phyloP scores from a whole-genome alignment of 73 alveolate species.

The Paramecium biaurelia region DNA sequence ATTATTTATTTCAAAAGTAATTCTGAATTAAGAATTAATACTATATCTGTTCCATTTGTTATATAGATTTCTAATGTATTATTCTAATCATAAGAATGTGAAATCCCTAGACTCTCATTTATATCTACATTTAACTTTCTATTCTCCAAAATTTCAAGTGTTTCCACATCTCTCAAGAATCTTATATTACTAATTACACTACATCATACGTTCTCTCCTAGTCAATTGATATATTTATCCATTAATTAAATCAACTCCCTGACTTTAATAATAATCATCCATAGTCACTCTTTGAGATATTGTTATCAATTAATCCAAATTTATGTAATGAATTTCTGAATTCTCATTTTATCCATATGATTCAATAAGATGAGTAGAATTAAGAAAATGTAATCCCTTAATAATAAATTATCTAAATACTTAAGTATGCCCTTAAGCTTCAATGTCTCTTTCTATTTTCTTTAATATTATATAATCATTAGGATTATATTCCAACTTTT shows the following conservation, averaged over 20 bases:
- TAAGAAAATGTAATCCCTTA: neutral
- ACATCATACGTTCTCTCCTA: slow-evolving; percentile 20
- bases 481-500: neutral
- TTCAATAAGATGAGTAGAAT: neutral
- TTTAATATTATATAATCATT: neutral
- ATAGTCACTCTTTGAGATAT: neutral
- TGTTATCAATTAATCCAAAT: neutral
- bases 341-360: neutral
- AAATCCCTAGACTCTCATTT: neutral
- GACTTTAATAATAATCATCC: neutral
- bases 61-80: neutral
- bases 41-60: neutral
- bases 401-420: neutral
- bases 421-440: neutral
- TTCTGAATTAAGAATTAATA: neutral
- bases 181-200: neutral
- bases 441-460: neutral
- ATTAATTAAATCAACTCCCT: slow-evolving; percentile 2
- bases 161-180: neutral
- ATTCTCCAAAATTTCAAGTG: neutral
- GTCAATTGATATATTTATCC: slow-evolving; percentile 3
- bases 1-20: neutral
- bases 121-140: neutral
- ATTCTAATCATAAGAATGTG: neutral
- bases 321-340: neutral